Evolutionary conservation across 1,139 yeast species (phyloP), one percentile per base, ranked within the genome.

Genomic region (Yamadazyma siamensis): DNA sequence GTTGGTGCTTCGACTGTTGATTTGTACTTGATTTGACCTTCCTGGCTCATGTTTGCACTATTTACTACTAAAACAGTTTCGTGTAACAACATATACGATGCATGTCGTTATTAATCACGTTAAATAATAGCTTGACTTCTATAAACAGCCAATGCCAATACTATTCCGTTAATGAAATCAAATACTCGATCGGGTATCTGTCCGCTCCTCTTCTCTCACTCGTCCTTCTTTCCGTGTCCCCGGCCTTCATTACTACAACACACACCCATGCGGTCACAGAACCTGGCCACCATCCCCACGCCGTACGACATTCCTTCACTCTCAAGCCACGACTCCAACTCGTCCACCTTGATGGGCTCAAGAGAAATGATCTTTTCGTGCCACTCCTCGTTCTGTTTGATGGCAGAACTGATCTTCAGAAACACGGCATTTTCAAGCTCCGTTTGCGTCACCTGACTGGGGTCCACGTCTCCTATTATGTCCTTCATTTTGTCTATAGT

Each of bases 291-390:
- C 4, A 57, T 24, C 20, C 49, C 54, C 6, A 36, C 17, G 25
- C 57, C 62, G 5, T 57, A 21, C 1, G 20, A 18, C 9, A 48
- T 31, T 2, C 41, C 42, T 15, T 40, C 36, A 2, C 41, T 15
- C 6, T 32, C 37, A 4, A 58, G 36, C 61, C 61, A 56, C 3
- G 28, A 16, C 29, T 50, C 47, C 9, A 66, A 38, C 2, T 54
- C 51, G 3, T 39, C 40, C 1, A 56, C 15, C 6, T 40, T 33
- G 3, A 64, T 46, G 0, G 72, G 72, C 36, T 66, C 68, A 36
- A 47, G 64, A 26, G 59, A 58, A 26, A 58, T 39, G 2, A 65
- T 39, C 25, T 49, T 47, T 13, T 46, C 54, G 33, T 50, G 41
- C 63, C 64, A 57, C 14, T 37, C 29, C 4, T 31, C 34, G 31